Conservation (phyloP, 371 early-diverging fungal species). For the Globomyces sp. region DNA sequence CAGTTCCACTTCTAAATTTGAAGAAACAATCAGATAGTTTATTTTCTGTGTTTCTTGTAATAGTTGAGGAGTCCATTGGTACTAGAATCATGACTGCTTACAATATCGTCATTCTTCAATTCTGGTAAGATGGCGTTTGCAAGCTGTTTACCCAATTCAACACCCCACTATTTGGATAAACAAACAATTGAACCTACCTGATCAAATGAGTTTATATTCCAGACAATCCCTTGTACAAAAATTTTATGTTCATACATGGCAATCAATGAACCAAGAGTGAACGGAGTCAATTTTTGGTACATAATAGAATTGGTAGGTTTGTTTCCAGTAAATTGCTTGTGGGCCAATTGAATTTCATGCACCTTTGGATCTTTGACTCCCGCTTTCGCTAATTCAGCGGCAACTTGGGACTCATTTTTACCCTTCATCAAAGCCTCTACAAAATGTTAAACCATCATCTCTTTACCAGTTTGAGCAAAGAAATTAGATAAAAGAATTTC, state of each 20-base stretch:
- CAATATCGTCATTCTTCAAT: constrained; percentile 55
- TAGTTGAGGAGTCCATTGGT: constrained; percentile 95
- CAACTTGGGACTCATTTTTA: constrained; percentile 75
- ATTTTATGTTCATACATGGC: constrained; percentile 99
- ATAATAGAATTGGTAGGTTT: constrained; percentile 95
- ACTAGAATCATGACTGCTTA: constrained; percentile 80
- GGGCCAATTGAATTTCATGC: constrained; percentile 71
- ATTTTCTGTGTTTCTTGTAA: constrained; percentile 35
- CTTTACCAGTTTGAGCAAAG: constrained; percentile 85
- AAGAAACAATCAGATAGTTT: no score
- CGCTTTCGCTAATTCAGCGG: constrained; percentile 61
- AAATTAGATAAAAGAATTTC: constrained; percentile 96
- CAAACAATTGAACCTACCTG: constrained; percentile 26
- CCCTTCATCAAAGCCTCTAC: constrained; percentile 94
- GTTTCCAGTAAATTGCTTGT: constrained; percentile 96
- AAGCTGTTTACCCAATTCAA: constrained; percentile 98
- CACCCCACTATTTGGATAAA: constrained; percentile 84
- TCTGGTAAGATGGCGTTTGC: constrained; percentile 95
- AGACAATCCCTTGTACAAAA: constrained; percentile 96
- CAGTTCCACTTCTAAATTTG: no score
- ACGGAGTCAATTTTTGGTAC: constrained; percentile 91
- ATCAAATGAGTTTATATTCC: constrained; percentile 86
- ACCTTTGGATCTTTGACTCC: constrained; percentile 47
- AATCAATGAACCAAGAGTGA: constrained; percentile 90
- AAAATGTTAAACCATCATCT: not conserved